Evolutionary conservation across 2,329 filamentous ascomycete species (phyloP).

Genomic region (Fusarium oxysporum): DNA sequence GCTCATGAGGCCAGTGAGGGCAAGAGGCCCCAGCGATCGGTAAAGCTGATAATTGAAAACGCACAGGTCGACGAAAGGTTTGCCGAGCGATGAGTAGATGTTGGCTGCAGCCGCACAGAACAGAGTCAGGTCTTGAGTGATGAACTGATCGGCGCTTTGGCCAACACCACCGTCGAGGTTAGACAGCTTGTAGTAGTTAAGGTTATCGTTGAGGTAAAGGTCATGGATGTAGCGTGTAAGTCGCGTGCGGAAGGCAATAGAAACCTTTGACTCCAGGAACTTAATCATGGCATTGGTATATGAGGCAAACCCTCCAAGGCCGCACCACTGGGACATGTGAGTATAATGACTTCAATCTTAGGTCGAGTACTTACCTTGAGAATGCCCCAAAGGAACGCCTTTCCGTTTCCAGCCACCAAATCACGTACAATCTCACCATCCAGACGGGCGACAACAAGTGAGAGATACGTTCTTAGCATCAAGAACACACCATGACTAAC

Average conservation of each 20-base stretch:
- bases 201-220: slow-evolving; percentile 91
- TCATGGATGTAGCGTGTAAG: slow-evolving; percentile 98
- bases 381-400: slow-evolving; percentile 87
- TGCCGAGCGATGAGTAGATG: slow-evolving; percentile 96
- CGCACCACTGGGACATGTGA: slow-evolving; percentile 75
- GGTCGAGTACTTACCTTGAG: slow-evolving; percentile 68
- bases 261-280: slow-evolving; percentile 96
- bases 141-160: slow-evolving; percentile 94
- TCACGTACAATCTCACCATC: slow-evolving; percentile 98
- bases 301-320: slow-evolving; percentile 90
- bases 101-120: slow-evolving; percentile 95
- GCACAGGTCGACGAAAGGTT: slow-evolving; percentile 94
- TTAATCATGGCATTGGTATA: slow-evolving; percentile 99
- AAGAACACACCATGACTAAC: slow-evolving; percentile 91
- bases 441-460: slow-evolving; percentile 88
- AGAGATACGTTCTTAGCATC: slow-evolving; percentile 92
- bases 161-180: slow-evolving; percentile 95
- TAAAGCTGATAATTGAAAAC: slow-evolving; percentile 99
- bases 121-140: slow-evolving; percentile 94
- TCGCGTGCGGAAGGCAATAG: slow-evolving; percentile 95
- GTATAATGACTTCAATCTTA: not conserved
- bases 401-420: slow-evolving; percentile 93
- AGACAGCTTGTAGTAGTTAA: slow-evolving; percentile 95
- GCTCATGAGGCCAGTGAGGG: slow-evolving; percentile 84
- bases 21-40: slow-evolving; percentile 87